A percentile compares a stretch with the other conserved stretches of the same genome.
phyloP scores from a whole-genome alignment of 1,284 basidiomycete genomes.

The Fistulinella cinereoalba region DNA sequence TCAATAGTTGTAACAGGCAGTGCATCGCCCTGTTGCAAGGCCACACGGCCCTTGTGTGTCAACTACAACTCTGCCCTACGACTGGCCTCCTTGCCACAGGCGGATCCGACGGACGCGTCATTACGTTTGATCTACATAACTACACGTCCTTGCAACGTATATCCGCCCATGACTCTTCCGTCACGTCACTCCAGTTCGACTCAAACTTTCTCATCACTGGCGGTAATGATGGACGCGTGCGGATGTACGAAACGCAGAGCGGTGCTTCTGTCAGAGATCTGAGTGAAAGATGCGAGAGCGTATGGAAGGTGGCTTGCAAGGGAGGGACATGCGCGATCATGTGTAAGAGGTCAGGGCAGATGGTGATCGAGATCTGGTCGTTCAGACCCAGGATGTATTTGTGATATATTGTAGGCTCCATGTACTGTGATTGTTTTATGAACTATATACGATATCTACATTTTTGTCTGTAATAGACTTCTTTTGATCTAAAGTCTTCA shows the following conservation, averaged over 20 bases:
- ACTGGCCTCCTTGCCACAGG: slow-evolving; percentile 74
- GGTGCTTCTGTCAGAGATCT: slow-evolving; percentile 76
- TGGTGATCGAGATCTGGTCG: slow-evolving; percentile 87
- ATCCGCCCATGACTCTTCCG: slow-evolving; percentile 86
- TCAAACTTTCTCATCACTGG: slow-evolving; percentile 76
- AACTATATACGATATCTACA: slow-evolving; percentile 4
- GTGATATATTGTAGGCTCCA: slow-evolving; percentile 11
- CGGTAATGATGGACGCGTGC: slow-evolving; percentile 90
- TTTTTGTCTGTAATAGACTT: no score
- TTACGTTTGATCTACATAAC: slow-evolving; percentile 77
- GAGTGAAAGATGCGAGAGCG: slow-evolving; percentile 72
- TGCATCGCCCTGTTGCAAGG: slow-evolving; percentile 88
- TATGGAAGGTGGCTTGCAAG: slow-evolving; percentile 86
- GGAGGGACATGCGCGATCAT: slow-evolving; percentile 81
- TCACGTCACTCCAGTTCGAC: slow-evolving; percentile 90
- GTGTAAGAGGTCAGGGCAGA: slow-evolving; percentile 81
- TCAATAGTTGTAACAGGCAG: slow-evolving; percentile 45
- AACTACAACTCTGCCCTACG: slow-evolving; percentile 70
- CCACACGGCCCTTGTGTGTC: slow-evolving; percentile 93
- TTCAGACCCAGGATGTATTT: slow-evolving; percentile 46
- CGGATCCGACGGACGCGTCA: slow-evolving; percentile 91
- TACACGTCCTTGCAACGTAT: slow-evolving; percentile 50
- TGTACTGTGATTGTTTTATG: slow-evolving; percentile 14
- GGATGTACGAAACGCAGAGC: slow-evolving; percentile 77
- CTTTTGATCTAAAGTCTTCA: no score